A percentile compares a stretch with the other conserved stretches of the same genome.
These are phyloP conservation scores for Xerocomus spinulosus DNA, from an alignment of 768 basidiomycete genomes.

Conservation along the genomic window DNA sequence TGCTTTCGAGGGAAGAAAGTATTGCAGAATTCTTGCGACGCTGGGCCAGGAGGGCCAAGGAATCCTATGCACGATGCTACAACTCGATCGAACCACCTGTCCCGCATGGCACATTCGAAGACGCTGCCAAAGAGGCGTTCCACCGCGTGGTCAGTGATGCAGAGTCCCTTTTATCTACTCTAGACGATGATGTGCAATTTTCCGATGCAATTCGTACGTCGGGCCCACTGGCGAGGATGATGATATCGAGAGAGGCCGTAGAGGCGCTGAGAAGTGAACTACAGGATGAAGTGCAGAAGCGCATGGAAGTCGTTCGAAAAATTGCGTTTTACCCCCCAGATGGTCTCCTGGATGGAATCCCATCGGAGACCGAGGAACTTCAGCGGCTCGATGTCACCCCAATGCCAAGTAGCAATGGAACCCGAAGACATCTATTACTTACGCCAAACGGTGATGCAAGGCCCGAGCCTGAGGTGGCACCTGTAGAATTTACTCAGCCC, in stretches of 20 bases:
- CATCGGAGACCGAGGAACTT: neutral
- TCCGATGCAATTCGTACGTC: slow-evolving; percentile 22
- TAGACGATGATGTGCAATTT: slow-evolving; percentile 33
- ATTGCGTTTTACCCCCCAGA: neutral
- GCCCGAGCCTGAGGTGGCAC: neutral
- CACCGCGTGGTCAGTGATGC: slow-evolving; percentile 33
- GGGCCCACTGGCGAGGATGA: slow-evolving; percentile 50
- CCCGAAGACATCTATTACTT: neutral
- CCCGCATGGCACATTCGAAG: slow-evolving; percentile 5
- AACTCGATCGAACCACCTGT: neutral
- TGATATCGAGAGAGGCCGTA: slow-evolving; percentile 47
- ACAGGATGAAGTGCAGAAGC: slow-evolving; percentile 47
- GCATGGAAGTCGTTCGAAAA: slow-evolving; percentile 33
- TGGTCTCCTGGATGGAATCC: neutral
- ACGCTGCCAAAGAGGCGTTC: slow-evolving; percentile 25
- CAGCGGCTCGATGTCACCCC: neutral
- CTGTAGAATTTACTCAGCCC: neutral
- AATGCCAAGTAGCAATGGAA: neutral
- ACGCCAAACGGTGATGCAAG: neutral
- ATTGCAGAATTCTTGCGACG: slow-evolving; percentile 49
- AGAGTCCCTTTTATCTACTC: slow-evolving; percentile 29
- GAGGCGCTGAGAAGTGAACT: slow-evolving; percentile 54
- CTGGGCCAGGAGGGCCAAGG: slow-evolving; percentile 52
- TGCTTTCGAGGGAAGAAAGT: slow-evolving; percentile 62
- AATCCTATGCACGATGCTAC: slow-evolving; percentile 33